These are phyloP conservation scores for Tephrocybe sp. DNA, from an alignment of 768 basidiomycete genomes.

Conservation along the genomic window DNA sequence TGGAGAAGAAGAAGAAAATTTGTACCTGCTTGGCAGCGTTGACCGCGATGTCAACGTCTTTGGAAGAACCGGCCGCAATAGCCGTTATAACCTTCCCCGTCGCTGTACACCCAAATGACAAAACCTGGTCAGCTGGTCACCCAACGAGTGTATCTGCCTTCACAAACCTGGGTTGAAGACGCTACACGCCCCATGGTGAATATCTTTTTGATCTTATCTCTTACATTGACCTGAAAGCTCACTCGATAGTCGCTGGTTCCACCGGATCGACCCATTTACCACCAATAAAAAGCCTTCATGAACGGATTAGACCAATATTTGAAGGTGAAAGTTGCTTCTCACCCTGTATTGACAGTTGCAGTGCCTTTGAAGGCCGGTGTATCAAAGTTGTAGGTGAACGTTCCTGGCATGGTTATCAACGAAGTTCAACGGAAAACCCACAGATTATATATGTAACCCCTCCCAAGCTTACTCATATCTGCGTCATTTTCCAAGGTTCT, in stretches of 20 bases:
- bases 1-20: neutral
- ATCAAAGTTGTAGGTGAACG: slow-evolving; percentile 50
- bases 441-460: no score
- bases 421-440: no score
- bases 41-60: slow-evolving; percentile 80
- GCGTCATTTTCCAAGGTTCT: no score
- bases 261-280: slow-evolving; percentile 54
- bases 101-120: slow-evolving; percentile 45
- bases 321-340: neutral
- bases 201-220: neutral
- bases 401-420: no score
- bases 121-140: neutral
- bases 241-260: slow-evolving; percentile 54
- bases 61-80: slow-evolving; percentile 55
- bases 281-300: slow-evolving; percentile 54
- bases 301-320: neutral
- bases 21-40: slow-evolving; percentile 56
- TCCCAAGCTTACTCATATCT: no score
- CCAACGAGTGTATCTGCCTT: neutral
- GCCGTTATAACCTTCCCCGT: slow-evolving; percentile 61
- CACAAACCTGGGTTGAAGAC: slow-evolving; percentile 21
- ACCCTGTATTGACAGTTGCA: slow-evolving; percentile 53
- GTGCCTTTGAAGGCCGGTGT: slow-evolving; percentile 57
- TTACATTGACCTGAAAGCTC: slow-evolving; percentile 23
- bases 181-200: slow-evolving; percentile 6